Base-by-base conservation (phyloP, 2,329 filamentous ascomycete genomes). In the Stemphylium beticola region DNA sequence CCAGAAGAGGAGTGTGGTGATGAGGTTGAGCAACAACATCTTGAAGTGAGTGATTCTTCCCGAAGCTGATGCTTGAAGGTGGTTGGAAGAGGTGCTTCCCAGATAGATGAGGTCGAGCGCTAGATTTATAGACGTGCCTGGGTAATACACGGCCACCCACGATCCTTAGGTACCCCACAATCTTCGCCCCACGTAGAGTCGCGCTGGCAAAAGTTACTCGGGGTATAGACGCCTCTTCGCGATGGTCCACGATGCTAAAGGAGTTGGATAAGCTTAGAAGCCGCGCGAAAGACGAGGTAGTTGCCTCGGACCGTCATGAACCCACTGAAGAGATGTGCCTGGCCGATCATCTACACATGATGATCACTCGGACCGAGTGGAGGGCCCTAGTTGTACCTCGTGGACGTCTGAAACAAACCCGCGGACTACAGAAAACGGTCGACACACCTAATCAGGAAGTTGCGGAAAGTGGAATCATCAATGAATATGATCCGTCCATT, bases 1-100 rank as follows among this genome's bases (percentile, higher is more conserved):
- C 33, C 62, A 58, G 32, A 70, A 46, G 29, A 55, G 49, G 29
- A 40, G 31, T 6, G 47, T n/a, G 18, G 47, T 34, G 5, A 55
- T 29, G 36, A 57, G 31, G 14, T 53, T 50, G 38, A 67, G 49
- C 39, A 69, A 45, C 55, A 63, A 42, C 64, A 67, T 68, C 5
- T 41, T 54, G 55, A 56, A 32, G 38, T 36, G 26, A 34, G 12
- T 34, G 20, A 18, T 47, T 26, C 42, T 38, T 43, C 33, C 32
- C 41, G 14, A 18, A 42, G 38, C 34, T 32, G 43, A 26, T 43
- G 36, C 5, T 37, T 33, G 54, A 31, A 45, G 49, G 36, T 34
- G 38, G 40, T 34, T 37, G 49, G 29, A 38, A 41, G 49, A 20
- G 44, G 41, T 55, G 44, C 22, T 31, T 41, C 26, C 8, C 22